Base-by-base conservation (phyloP, 2,329 filamentous ascomycete genomes). In the Aureobasidium sp. region DNA sequence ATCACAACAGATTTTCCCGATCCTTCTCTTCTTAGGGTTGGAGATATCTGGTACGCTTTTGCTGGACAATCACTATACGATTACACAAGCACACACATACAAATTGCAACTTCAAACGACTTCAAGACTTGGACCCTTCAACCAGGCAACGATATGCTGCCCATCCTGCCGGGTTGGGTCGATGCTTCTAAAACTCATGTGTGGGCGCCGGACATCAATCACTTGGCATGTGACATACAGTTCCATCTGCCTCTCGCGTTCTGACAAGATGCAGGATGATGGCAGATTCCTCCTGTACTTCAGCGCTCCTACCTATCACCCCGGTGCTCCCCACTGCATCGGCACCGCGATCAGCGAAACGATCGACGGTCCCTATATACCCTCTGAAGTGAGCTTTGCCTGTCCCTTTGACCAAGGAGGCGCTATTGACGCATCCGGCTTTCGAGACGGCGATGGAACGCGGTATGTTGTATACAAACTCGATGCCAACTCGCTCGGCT, bases 131-230 rank as follows among this genome's bases (percentile, higher is more conserved):
- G 75, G 75, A 68, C 63, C 0, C 58, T 78, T 42, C 61, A 66
- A 47, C 63, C 71, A 3, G 67, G 64, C 38, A 60, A 73, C 38
- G 77, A 79, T 66, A 77, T 74, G 16, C 70, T 79, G 13, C 74
- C 70, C 55, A 69, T 55, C 29, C 68, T 77, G 16, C 72, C 73
- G 7, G 55, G 71, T 10, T 78, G 75, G 75, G 74, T 71, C 45
- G 67, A 70, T 31, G 29, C 62, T 27, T 67, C 64, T 23, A 66
- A 69, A 7, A 70, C 71, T 9, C 60, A 69, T 33, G 70, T 79
- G 13, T 80, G 78, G 78, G 78, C 77, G 10, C 78, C 77, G 1
- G 75, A 77, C 50, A 72, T 78, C 25, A 70, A 64, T 45, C 66
- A 67, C 15, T 62, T 70, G 36, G 67, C 67, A 56, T 67, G 68